Base-by-base conservation (phyloP, 805 yeast genomes). In the Debaryomyces hansenii region DNA sequence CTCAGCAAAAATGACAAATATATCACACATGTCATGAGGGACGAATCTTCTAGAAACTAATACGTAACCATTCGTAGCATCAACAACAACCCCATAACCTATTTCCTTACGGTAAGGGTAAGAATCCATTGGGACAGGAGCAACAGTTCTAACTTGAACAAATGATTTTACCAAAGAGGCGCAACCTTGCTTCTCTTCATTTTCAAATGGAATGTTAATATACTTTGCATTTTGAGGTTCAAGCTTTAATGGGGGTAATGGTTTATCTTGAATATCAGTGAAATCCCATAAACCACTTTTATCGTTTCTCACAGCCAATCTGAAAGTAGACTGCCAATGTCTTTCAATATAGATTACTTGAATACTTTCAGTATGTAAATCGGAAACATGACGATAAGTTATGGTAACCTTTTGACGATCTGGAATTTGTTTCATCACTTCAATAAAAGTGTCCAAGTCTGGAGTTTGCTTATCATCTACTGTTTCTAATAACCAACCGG, bases 401-500 rank as follows among this genome's bases (percentile, higher is more conserved):
- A 87, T 77, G 2, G 90, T 71, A 2, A 91, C 86, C 56, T 85
- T 80, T 41, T 83, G 75, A 39, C 83, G 74, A 62, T 90, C 96
- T 1, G 96, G 96, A 11, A 90, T 84, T 1, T 56, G 51, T 54
- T 83, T 81, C 87, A 90, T 85, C 4, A 88, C 90, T 54, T 85
- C 84, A 41, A 90, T 76, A 57, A 91, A 87, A 4, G 82, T 73
- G 54, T 89, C 88, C 51, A 91, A 68, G 57, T 85, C 78, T n/a
- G 85, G 84, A 0, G 90, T 85, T 12, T 84, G 85, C 40, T 72
- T 72, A 56, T 87, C 88, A 63, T 90, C 91, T 15, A 91, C 70
- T 8, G 88, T 75, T 55, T 87, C 95, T 20, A 91, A 66, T 2
- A 91, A 67, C 94, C 96, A 90, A 11, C 96, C 96, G 24, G 76